phyloP scores from a whole-genome alignment of 2,329 filamentous ascomycete species.

The Pseudogymnoascus sp. region DNA sequence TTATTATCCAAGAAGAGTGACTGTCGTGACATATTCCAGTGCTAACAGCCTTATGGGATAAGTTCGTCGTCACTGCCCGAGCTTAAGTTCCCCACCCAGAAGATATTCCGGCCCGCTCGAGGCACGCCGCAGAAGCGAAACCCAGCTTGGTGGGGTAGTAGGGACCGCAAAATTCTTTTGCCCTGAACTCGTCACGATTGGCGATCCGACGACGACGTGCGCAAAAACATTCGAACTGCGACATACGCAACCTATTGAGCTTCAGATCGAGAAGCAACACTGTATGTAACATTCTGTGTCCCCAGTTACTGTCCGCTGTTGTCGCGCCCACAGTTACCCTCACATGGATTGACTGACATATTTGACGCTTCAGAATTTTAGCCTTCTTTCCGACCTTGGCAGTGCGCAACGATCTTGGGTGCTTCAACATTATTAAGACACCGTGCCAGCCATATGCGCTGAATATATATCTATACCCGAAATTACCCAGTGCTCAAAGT shows the following conservation, averaged over 20 bases:
- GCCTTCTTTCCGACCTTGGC: constrained; percentile 3
- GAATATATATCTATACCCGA: neutral
- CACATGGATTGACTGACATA: neutral
- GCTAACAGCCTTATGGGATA: neutral
- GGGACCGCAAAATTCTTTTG: neutral
- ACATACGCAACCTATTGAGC: neutral
- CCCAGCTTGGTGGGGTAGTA: neutral
- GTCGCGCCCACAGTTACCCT: neutral
- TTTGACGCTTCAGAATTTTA: neutral
- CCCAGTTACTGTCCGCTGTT: neutral
- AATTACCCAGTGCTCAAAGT: neutral
- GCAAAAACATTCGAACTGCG: neutral
- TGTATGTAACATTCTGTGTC: neutral
- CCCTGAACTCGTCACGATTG: constrained; percentile 3
- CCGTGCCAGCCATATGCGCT: neutral
- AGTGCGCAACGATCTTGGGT: neutral
- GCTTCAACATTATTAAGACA: neutral
- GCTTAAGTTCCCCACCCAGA: neutral
- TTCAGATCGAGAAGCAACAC: neutral
- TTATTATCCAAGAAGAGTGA: neutral
- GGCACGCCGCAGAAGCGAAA: constrained; percentile 1
- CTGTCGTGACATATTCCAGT: neutral
- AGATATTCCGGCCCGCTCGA: constrained; percentile 1
- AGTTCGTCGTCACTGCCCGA: neutral
- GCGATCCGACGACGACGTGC: neutral